Base-by-base conservation (phyloP, 495 filamentous ascomycete genomes). In the Durotheca rogersii region DNA sequence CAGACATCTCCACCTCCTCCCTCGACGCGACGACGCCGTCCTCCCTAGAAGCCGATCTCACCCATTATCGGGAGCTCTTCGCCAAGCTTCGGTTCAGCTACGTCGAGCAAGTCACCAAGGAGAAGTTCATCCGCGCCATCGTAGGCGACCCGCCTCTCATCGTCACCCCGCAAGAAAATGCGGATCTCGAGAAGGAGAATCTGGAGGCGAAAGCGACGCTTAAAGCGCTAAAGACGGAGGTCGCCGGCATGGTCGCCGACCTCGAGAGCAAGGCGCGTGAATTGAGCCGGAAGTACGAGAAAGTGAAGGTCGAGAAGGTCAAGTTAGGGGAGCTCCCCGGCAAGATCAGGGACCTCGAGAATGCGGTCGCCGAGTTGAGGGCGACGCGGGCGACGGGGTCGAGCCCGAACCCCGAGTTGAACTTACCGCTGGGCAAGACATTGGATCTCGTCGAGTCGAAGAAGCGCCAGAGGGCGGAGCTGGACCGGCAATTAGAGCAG, bases 21-120 rank as follows among this genome's bases (percentile, higher is more conserved):
- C 72, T 86, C 47, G 83, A 87, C 39, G 79, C 82, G 40, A 80
- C 84, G 0, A 88, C 85, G 11, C 87, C 89, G 0, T 81, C 84
- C 6, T 85, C 81, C 10, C 76, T 96, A 4, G 85, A 90, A 52
- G 88, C 88, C 19, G 90, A 95, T 66, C 73, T 96, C n/a, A 74
- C 79, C 41, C 90, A 96, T 67, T 95, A 96, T 69, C 87, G 86
- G 58, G 93, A 96, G 72, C 81, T 97, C 20, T 97, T 96, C 69
- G 86, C 89, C 32, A 96, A 96, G 71, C 80, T 98, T 19, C 89
- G 90, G 64, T 97, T 97, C 74, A 94, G 88, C 57, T 97, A 89
- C 68, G 79, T 89, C 50, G 86, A 89, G 65, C 86, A 89, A 67
- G 81, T 87, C 27, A 88, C 86, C 34, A 89, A 89, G 61, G 86